Evolutionary conservation across 495 filamentous ascomycete genomes (phyloP), one percentile per base, ranked within the genome.

Genomic region (Hypoxylon crocopeplum): DNA sequence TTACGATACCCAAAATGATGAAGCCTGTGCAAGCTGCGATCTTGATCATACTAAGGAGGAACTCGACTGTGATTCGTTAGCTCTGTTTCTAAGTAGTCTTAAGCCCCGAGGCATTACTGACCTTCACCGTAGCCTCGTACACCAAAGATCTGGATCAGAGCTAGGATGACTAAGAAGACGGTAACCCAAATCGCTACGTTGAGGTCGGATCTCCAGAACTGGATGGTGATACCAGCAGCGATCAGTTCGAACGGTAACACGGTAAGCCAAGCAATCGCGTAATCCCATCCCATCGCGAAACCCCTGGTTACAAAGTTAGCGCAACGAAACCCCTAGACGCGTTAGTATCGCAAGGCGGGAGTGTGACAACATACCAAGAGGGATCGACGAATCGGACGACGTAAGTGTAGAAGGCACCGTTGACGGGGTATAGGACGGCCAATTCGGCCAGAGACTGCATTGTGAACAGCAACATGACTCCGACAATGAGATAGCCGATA

Each of bases 281-380:
- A 90, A 63, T 87, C 79, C 85, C 86, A 89, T 17, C 90, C 90
- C 74, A 92, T 88, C 47, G 89, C 86, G 64, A 93, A 92, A 13
- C 90, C 89, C 73, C 72, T 75, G 17, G 7, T 34, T 2, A 21
- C 6, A 21, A 22, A 1, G n/a, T 47, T 47, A 15, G 36, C 29
- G 15, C n/a, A 19, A 21, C 86, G 64, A 92, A 92, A 15, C 89
- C 89, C 71, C 72, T 16, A 19, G 13, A 10, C 15, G 10, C 1
- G 10, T 17, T 19, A 49, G 30, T 13, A 25, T n/a, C 30, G 34
- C 11, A 36, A 5, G 13, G 27, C 7, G 2, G 12, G 33, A n/a
- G 17, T 38, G 34, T 19, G 27, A 4, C 11, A 10, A 48, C 70
- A 34, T 57, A 69, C 79, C 91, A 82, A 56, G 85, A 84, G 20